Base-by-base conservation (phyloP, 2,329 filamentous ascomycete species). In the Hypomyces rosellus region DNA sequence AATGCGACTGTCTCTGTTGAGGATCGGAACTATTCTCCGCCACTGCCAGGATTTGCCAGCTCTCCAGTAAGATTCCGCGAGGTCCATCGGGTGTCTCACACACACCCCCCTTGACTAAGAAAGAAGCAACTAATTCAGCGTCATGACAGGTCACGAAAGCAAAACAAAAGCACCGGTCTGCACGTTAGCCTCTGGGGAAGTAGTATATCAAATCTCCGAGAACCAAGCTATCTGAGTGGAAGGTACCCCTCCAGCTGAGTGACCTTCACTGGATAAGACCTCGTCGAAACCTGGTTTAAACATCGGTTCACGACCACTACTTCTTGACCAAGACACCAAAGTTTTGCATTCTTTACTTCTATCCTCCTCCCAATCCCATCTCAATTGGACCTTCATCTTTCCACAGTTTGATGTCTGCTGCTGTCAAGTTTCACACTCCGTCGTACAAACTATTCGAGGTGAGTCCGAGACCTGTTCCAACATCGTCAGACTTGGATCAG, bases 391-490 rank as follows among this genome's bases (percentile, higher is more conserved):
- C 55, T 55, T 58, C 63, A 60, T 61, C 62, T 57, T 60, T 55
- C 61, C 62, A 69, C 68, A 70, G 71, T 69, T 77, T 79, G 66
- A 81, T 81, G 78, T 81, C 78, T 75, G 64, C 73, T 18, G 16
- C 47, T 65, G 67, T 69, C 64, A 80, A 78, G 71, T 77, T 78
- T 64, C 74, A 75, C 61, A 75, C 74, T 63, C 69, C 74, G 61
- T 65, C 74, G 57, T 80, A 80, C 67, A 80, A 78, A 70, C 71
- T 78, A 66, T 80, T 76, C 65, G 76, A 81, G 72, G 77, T 81
- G 65, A 78, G 78, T 77, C 57, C 52, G 63, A 60, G 68, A 62
- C 53, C 54, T 65, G 62, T 62, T 65, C 58, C 61, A 63, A 57
- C 55, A 46, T 50, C 33, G 7, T 36, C 20, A 33, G 34, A 34